Conservation (phyloP, 164 flowering plant species). For the Kingdonia uniflora region DNA sequence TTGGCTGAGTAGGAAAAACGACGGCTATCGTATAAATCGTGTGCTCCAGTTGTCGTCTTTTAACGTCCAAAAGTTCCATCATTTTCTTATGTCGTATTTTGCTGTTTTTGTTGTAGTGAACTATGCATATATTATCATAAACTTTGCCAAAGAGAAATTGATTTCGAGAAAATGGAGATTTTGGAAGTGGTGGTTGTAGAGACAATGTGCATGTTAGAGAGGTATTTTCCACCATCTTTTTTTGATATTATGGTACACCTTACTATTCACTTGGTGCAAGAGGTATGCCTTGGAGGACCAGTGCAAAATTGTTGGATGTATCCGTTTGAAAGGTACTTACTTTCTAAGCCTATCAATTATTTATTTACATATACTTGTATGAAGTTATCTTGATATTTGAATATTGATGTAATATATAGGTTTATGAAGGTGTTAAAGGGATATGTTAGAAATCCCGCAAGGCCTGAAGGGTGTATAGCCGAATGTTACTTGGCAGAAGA, state of each 20-base stretch:
- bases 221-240: background rate
- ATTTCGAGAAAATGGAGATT: background rate
- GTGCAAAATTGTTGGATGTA: conserved; percentile 1
- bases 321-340: background rate
- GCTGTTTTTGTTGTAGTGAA: too few species aligned
- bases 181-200: background rate
- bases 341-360: background rate
- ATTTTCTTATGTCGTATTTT: too few species aligned
- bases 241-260: conserved; percentile 1
- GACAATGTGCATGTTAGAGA: background rate
- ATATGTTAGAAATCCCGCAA: background rate
- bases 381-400: too few species aligned
- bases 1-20: too few species aligned
- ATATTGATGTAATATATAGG: background rate
- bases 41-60: too few species aligned
- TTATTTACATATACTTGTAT: background rate
- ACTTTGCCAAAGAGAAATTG: conserved; percentile 2
- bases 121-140: conserved; percentile 1
- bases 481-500: conserved; percentile 2
- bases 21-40: too few species aligned
- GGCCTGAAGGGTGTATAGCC: background rate
- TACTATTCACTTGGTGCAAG: background rate
- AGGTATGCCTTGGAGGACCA: background rate
- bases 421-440: background rate
- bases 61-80: too few species aligned